These are phyloP conservation scores for Lavandula angustifolia DNA, from an alignment of 257 asterid genomes.

Conservation along the genomic window DNA sequence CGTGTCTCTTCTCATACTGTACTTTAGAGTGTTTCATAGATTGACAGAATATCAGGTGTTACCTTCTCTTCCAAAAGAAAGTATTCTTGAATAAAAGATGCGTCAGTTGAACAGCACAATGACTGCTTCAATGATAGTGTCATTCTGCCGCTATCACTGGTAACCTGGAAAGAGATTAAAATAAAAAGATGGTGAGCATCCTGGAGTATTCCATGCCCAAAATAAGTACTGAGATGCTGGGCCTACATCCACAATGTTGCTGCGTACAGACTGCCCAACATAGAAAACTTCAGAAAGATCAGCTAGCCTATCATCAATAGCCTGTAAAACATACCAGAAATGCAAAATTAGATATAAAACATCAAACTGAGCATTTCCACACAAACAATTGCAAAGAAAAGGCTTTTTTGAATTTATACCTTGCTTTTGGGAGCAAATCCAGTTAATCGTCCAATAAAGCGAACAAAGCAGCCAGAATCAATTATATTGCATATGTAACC, in stretches of 20 bases:
- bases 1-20: slow-evolving; percentile 7
- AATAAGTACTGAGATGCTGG: slow-evolving; percentile 12
- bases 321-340: slow-evolving; percentile 53
- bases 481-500: slow-evolving; percentile 91
- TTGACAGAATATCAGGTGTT: slow-evolving; percentile 17
- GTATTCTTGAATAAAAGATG: slow-evolving; percentile 86
- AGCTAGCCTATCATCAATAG: slow-evolving; percentile 66
- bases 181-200: slow-evolving; percentile 26
- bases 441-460: slow-evolving; percentile 90
- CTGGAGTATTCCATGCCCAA: slow-evolving; percentile 15
- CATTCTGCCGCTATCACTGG: slow-evolving; percentile 69
- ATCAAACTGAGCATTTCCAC: slow-evolving; percentile 7
- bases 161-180: slow-evolving; percentile 56
- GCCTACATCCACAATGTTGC: slow-evolving; percentile 77
- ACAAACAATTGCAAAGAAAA: slow-evolving; percentile 1
- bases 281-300: slow-evolving; percentile 73
- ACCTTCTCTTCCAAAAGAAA: slow-evolving; percentile 91
- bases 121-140: slow-evolving; percentile 91
- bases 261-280: slow-evolving; percentile 91
- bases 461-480: slow-evolving; percentile 92
- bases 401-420: slow-evolving; percentile 43
- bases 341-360: not conserved
- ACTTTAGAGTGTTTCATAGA: slow-evolving; percentile 13
- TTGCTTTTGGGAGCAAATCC: slow-evolving; percentile 95
- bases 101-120: slow-evolving; percentile 71